A percentile compares a stretch with the other conserved stretches of the same genome.
phyloP scores from a whole-genome alignment of 495 filamentous ascomycete species.

The Penicillium canariense region DNA sequence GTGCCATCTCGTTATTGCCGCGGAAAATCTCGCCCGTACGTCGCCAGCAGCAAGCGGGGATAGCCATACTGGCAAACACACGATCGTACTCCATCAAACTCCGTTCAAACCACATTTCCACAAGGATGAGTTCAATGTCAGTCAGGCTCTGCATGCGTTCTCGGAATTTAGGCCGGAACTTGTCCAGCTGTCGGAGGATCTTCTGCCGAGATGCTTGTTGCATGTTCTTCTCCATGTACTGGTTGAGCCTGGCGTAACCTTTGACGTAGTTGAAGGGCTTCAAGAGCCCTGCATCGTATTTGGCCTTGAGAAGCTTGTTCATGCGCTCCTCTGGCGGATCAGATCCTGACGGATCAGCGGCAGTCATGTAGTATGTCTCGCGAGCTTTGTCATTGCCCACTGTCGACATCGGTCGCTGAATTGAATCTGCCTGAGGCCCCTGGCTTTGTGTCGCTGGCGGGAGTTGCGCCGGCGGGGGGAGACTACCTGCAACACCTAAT shows the following conservation, averaged over 20 bases:
- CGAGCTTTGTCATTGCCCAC: constrained; percentile 75
- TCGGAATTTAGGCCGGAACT: constrained; percentile 91
- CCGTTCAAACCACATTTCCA: constrained; percentile 98
- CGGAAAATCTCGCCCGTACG: constrained; percentile 96
- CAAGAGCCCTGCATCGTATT: constrained; percentile 89
- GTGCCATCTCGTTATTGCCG: constrained; percentile 98
- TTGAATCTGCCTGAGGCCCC: constrained; percentile 51
- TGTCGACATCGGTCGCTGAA: constrained; percentile 56
- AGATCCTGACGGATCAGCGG: constrained; percentile 89
- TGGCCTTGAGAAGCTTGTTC: constrained; percentile 90
- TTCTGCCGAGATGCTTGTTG: constrained; percentile 74
- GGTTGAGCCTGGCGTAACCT: constrained; percentile 82
- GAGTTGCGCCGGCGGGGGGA: constrained; percentile 38
- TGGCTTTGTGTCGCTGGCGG: constrained; percentile 40
- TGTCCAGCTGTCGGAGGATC: constrained; percentile 85
- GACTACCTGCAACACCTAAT: constrained; percentile 30
- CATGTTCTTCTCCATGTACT: constrained; percentile 88
- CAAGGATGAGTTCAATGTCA: constrained; percentile 86
- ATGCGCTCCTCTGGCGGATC: constrained; percentile 91
- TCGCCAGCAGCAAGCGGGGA: constrained; percentile 96
- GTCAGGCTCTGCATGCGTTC: constrained; percentile 89
- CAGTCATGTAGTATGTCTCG: constrained; percentile 93
- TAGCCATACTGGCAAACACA: constrained; percentile 98
- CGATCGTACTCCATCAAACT: constrained; percentile 96
- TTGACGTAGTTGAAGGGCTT: constrained; percentile 98